phyloP scores from a whole-genome alignment of 1,139 yeast species.

The Sugiyamaella paludigena region DNA sequence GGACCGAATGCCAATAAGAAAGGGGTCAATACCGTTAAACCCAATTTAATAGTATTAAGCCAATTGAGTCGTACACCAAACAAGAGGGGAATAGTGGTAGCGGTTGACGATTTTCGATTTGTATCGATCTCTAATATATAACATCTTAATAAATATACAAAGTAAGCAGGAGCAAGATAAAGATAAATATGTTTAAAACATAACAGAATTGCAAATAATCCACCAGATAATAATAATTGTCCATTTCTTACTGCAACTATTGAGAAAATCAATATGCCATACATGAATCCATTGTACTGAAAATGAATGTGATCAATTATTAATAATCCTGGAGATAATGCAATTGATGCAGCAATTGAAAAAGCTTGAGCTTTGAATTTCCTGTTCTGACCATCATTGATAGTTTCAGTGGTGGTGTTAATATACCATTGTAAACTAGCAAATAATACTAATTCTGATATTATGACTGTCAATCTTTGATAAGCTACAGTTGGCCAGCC shows the following conservation, averaged over 20 bases:
- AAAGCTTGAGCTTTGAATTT: conserved; percentile 45
- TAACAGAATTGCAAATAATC: conserved; percentile 68
- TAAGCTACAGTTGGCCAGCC: conserved; percentile 77
- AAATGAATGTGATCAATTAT: conserved; percentile 91
- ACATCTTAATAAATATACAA: conserved; percentile 68
- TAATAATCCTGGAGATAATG: conserved; percentile 82
- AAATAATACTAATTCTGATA: conserved; percentile 71
- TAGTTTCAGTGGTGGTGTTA: conserved; percentile 42
- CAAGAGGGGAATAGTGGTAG: neutral
- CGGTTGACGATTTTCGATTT: conserved; percentile 14
- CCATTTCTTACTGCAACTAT: conserved; percentile 66
- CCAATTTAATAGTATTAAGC: conserved; percentile 65
- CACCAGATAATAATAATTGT: conserved; percentile 62
- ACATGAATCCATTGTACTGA: conserved; percentile 92
- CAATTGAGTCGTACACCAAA: conserved; percentile 38
- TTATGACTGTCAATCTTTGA: conserved; percentile 77
- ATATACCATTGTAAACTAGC: conserved; percentile 70
- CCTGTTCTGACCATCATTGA: conserved; percentile 31
- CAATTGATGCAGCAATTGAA: conserved; percentile 79
- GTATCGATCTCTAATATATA: conserved; percentile 51
- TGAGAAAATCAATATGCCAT: conserved; percentile 74
- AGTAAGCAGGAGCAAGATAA: conserved; percentile 92
- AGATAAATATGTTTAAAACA: conserved; percentile 94
- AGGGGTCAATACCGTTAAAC: conserved; percentile 59
- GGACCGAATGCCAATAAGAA: conserved; percentile 79